Conservation (phyloP, 306 rosid species). For the Ammopiptanthus mongolicus region DNA sequence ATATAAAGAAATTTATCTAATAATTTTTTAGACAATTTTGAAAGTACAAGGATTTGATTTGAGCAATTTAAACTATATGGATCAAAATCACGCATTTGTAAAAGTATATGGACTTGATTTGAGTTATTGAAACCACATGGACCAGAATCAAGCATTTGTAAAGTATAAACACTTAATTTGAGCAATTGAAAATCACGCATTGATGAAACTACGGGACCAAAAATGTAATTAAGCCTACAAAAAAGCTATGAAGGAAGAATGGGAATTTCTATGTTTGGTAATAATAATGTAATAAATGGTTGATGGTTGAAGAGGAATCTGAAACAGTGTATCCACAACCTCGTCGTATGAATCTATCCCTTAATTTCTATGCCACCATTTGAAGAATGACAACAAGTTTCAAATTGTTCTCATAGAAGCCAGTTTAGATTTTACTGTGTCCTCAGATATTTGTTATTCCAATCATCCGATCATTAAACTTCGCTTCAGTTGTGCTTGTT, state of each 20-base stretch:
- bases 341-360: neutral
- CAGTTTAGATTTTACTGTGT: neutral
- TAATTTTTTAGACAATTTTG: too few relatives aligned
- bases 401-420: neutral
- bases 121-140: too few relatives aligned
- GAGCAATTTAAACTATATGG: too few relatives aligned
- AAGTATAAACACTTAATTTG: too few relatives aligned
- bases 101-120: too few relatives aligned
- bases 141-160: too few relatives aligned
- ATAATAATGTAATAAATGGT: neutral
- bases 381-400: neutral
- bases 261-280: neutral
- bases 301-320: neutral
- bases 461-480: neutral
- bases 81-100: too few relatives aligned
- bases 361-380: neutral
- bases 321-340: neutral
- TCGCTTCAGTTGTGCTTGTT: neutral
- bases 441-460: neutral
- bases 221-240: too few relatives aligned
- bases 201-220: too few relatives aligned
- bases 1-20: too few relatives aligned
- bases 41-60: too few relatives aligned
- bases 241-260: neutral
- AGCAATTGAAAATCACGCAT: too few relatives aligned